Evolutionary conservation across 2,329 filamentous ascomycete species (phyloP), one percentile per base, ranked within the genome.

Genomic region (Epichloe amarillans): DNA sequence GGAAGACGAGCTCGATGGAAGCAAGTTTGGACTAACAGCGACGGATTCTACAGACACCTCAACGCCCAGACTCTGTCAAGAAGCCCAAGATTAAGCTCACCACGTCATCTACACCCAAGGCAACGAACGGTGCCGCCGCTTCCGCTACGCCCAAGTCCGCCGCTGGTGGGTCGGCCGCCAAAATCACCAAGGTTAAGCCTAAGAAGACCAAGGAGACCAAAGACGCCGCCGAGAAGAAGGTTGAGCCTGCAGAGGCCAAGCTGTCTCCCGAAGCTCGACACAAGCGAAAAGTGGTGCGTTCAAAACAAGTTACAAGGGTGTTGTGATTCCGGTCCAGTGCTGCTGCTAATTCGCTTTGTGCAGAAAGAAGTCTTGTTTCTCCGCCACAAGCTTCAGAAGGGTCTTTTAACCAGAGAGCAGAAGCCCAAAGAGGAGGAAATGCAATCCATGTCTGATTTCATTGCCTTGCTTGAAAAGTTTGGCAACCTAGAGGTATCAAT

Each of bases 361-460:
- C 57, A 86, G 76, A 83, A 81, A 58, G 82, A 86, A 58, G 88
- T 98, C n/a, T 72, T 96, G 35, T 97, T 94, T 67, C 78, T 96
- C 39, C 86, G 93, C 56, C 91, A 98, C 69, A 88, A 90, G 66
- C 81, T 98, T 36, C 93, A 98, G 64, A 94, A 95, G 66, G 90
- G 90, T 0, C 89, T 98, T 60, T 75, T 98, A 42, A 86, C 86
- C 21, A 80, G 86, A 53, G 89, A 95, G 57, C 80, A 86, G 58
- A 79, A 83, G 46, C 90, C 91, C n/a, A 86, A 90, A 67, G 86
- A 88, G 59, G 82, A 89, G 7, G 86, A 91, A 59, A 90, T 91
- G 85, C 73, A 80, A 55, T 70, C 73, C 46, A 89, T 93, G 83
- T 83, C 83, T 4, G 83, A 86, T 17, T 88, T 83, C 61, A 74